A percentile compares a stretch with the other conserved stretches of the same genome.
Conservation (phyloP, 495 filamentous ascomycete genomes). For the Podospora tetraspora region DNA sequence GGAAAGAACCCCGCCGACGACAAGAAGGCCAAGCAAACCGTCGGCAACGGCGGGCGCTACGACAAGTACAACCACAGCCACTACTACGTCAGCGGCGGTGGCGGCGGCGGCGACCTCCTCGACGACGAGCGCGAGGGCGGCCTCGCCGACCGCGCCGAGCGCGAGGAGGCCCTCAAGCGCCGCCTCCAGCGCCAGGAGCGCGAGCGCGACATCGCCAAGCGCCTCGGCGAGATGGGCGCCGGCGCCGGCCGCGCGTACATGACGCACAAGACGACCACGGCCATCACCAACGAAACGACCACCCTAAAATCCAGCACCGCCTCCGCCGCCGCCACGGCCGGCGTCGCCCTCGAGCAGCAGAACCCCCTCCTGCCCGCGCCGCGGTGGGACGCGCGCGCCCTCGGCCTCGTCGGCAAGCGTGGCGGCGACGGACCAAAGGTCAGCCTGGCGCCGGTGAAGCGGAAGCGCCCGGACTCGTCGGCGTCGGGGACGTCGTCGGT, state of each 20-base stretch:
- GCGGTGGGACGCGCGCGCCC: constrained; percentile 41
- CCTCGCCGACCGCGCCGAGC: constrained; percentile 48
- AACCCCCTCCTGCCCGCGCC: constrained; percentile 3
- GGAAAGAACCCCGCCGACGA: neutral
- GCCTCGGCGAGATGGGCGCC: constrained; percentile 55
- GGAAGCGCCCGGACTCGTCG: constrained; percentile 50
- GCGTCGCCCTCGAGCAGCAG: neutral
- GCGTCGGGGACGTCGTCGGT: constrained; percentile 28
- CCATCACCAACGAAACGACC: neutral
- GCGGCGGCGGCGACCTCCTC: constrained; percentile 57
- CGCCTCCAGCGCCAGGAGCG: constrained; percentile 66
- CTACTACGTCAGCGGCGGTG: constrained; percentile 50
- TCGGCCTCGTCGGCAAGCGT: constrained; percentile 54
- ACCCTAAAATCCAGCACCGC: constrained; percentile 15
- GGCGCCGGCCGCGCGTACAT: constrained; percentile 77
- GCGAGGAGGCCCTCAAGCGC: constrained; percentile 61
- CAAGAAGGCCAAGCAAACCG: constrained; percentile 23
- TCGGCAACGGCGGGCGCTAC: constrained; percentile 34
- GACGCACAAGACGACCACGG: constrained; percentile 44
- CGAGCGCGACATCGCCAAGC: constrained; percentile 74
- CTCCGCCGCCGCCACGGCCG: constrained; percentile 8
- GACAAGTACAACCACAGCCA: constrained; percentile 54
- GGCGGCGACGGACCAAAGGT: constrained; percentile 54
- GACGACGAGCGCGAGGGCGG: constrained; percentile 60
- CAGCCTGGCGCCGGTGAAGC: constrained; percentile 63